Conservation (phyloP, 2,329 filamentous ascomycete species). For the Pseudogymnoascus sp. region DNA sequence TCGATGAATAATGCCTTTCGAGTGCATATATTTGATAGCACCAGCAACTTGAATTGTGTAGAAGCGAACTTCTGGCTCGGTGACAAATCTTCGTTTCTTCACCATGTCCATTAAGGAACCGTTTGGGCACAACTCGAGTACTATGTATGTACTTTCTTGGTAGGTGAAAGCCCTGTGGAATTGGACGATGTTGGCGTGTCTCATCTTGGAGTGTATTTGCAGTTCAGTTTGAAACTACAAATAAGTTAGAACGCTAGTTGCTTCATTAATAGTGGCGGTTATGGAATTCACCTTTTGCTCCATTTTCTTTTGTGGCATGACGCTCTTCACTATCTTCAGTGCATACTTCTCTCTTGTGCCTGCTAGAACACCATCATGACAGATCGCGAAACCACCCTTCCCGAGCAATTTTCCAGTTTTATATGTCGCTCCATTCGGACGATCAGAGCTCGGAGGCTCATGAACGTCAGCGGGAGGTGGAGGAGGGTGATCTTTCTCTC, state of each 20-base stretch:
- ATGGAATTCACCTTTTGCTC: constrained; percentile 62
- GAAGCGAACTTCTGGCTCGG: constrained; percentile 85
- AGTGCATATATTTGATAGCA: constrained; percentile 96
- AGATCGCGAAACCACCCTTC: constrained; percentile 76
- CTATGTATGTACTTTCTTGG: constrained; percentile 80
- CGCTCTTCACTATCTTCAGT: constrained; percentile 74
- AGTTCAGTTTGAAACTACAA: constrained; percentile 69
- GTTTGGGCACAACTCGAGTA: constrained; percentile 89
- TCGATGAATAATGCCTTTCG: constrained; percentile 88
- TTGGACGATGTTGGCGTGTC: constrained; percentile 88
- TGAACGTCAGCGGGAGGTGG: constrained; percentile 51
- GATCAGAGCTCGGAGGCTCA: constrained; percentile 59
- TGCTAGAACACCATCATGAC: constrained; percentile 61
- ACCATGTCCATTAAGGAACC: constrained; percentile 98
- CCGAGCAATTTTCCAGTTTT: constrained; percentile 65
- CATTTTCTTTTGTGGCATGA: constrained; percentile 69
- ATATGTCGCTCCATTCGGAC: constrained; percentile 62
- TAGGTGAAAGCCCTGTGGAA: constrained; percentile 93
- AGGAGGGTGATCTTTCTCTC: constrained; percentile 57
- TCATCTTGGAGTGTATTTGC: constrained; percentile 97
- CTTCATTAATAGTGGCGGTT: too few relatives aligned
- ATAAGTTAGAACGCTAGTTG: constrained; percentile 11
- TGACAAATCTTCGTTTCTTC: constrained; percentile 80
- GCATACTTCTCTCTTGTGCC: constrained; percentile 61
- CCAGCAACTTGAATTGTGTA: constrained; percentile 93